Evolutionary conservation across 176 grass and related monocot species (phyloP).

Genomic region (Pontederia paniculata): DNA sequence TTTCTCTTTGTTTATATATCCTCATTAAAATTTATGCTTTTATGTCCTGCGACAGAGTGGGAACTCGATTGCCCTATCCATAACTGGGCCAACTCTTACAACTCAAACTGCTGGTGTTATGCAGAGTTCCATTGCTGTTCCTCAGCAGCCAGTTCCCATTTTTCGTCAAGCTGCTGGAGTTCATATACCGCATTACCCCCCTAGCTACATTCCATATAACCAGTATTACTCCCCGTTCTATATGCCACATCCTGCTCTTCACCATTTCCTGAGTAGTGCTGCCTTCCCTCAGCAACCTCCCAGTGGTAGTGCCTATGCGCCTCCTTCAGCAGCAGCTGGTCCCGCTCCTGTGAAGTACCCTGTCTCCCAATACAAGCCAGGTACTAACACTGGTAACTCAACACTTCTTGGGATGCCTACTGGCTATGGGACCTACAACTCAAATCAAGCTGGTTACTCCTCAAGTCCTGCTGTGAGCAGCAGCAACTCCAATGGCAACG

Average conservation of each 20-base stretch:
- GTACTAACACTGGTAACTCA: constrained; percentile 49
- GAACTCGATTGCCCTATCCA: constrained; percentile 29
- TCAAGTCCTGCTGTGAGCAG: constrained; percentile 25
- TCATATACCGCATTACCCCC: constrained; percentile 55
- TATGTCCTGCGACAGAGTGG: constrained; percentile 28
- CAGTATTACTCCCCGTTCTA: constrained; percentile 68
- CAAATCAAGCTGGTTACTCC: constrained; percentile 46
- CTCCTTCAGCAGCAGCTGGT: constrained; percentile 34
- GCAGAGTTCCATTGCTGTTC: constrained; percentile 58
- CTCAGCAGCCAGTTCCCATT: constrained; percentile 54
- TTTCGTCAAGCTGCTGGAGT: constrained; percentile 63
- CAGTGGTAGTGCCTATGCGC: constrained; percentile 46
- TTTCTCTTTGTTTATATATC: neutral
- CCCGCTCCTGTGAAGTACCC: constrained; percentile 46
- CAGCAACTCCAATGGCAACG: constrained; percentile 47
- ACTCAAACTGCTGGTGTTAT: constrained; percentile 36
- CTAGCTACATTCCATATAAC: constrained; percentile 61
- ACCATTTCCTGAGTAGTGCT: constrained; percentile 60
- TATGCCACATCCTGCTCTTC: constrained; percentile 44
- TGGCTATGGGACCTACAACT: constrained; percentile 54
- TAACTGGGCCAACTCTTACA: constrained; percentile 39
- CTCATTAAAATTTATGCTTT: constrained; percentile 5
- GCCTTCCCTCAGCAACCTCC: constrained; percentile 61
- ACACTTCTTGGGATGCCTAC: constrained; percentile 43
- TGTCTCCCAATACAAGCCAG: constrained; percentile 52